phyloP scores from a whole-genome alignment of 305 asterid species.

The Solanum chacoense region DNA sequence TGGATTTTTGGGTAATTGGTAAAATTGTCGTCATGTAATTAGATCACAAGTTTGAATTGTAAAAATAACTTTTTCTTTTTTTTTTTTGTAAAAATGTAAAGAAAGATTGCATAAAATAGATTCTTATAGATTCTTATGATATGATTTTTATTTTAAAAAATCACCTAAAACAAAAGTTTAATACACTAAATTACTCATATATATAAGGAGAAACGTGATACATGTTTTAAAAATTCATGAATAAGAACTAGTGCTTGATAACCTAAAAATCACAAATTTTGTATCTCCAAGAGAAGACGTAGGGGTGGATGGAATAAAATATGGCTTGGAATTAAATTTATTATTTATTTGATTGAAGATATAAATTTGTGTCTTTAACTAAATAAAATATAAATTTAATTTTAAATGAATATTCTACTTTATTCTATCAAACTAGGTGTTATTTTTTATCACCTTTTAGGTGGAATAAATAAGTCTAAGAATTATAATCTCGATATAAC shows the following conservation, averaged over 20 bases:
- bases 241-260: neutral
- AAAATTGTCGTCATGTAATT: neutral
- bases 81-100: neutral
- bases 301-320: neutral
- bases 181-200: neutral
- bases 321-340: neutral
- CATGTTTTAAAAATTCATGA: neutral
- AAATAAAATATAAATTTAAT: too few species aligned
- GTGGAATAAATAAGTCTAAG: neutral
- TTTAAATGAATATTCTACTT: too few species aligned
- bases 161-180: neutral
- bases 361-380: too few species aligned
- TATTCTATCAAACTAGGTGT: too few species aligned
- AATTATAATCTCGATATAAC: neutral
- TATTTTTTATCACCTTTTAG: neutral
- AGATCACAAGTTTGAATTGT: neutral
- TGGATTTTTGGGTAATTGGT: neutral
- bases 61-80: neutral
- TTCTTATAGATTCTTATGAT: neutral
- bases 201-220: neutral
- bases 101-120: neutral
- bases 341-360: too few species aligned
- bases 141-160: too few species aligned
- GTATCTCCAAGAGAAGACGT: neutral
- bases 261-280: neutral